Conservation (phyloP, 768 basidiomycete genomes). For the Boletellus ananas region DNA sequence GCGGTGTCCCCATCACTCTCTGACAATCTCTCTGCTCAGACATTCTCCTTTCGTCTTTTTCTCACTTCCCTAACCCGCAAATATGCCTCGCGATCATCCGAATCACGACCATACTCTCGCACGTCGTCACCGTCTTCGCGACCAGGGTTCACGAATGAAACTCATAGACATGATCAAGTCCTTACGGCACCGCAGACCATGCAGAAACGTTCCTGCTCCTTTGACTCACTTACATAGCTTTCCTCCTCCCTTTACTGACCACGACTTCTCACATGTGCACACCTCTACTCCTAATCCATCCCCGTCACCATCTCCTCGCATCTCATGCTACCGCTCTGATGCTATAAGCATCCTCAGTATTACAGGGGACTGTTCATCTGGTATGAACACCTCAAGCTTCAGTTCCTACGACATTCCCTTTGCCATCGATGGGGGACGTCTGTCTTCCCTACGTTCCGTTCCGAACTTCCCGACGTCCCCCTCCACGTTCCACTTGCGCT, state of each 20-base stretch:
- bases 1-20: neutral
- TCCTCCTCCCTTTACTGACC: conserved; percentile 4
- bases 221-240: conserved; percentile 4
- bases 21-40: neutral
- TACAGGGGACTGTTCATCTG: conserved; percentile 8
- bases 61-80: conserved; percentile 15
- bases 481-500: conserved; percentile 20
- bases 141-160: conserved; percentile 18
- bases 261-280: conserved; percentile 5
- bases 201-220: conserved; percentile 2
- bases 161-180: conserved; percentile 21
- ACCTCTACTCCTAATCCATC: neutral
- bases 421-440: neutral
- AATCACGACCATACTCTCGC: conserved; percentile 6
- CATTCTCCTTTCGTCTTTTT: conserved; percentile 9
- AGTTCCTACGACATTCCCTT: neutral
- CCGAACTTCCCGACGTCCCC: conserved; percentile 15
- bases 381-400: conserved; percentile 11
- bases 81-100: neutral
- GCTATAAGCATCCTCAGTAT: conserved; percentile 3
- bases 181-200: conserved; percentile 13
- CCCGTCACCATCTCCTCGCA: neutral
- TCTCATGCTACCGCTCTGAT: conserved; percentile 2
- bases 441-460: neutral
- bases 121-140: conserved; percentile 11